Conservation (phyloP, 257 asterid genomes). For the Nicotiana noctiflora region DNA sequence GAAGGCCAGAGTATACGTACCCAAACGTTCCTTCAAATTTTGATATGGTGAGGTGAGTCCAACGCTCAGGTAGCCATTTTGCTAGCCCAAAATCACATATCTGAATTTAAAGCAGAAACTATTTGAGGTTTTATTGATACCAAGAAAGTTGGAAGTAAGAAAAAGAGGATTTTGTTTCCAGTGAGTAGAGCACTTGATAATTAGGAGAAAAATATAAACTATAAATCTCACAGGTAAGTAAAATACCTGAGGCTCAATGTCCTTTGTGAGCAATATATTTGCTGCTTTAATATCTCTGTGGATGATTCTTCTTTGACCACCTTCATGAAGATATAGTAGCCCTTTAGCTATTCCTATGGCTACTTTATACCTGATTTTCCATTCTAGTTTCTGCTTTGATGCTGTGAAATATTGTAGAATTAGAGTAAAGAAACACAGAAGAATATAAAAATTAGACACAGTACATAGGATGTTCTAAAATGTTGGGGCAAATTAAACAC, state of each 20-base stretch:
- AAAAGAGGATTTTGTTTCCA: not conserved
- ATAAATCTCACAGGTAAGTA: not conserved
- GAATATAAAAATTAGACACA: not conserved
- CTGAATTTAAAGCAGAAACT: conserved; percentile 21
- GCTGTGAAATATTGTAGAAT: conserved; percentile 23
- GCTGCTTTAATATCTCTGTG: conserved; percentile 96
- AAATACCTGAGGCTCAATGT: conserved; percentile 84
- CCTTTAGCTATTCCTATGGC: conserved; percentile 84
- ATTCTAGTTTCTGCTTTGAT: conserved; percentile 58
- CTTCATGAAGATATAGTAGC: conserved; percentile 81
- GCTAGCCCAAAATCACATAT: conserved; percentile 76
- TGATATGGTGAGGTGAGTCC: conserved; percentile 52
- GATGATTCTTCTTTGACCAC: conserved; percentile 85
- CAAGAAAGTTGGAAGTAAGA: not conserved
- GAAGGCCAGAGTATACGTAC: conserved; percentile 15
- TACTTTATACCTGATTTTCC: conserved; percentile 70
- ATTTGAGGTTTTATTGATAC: not conserved
- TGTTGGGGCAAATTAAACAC: conserved; percentile 14
- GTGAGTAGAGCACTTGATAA: not conserved
- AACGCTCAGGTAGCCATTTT: conserved; percentile 62
- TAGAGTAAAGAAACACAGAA: not conserved
- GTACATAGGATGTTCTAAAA: not conserved
- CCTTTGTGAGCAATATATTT: conserved; percentile 75
- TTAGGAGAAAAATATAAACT: not conserved
- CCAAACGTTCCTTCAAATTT: conserved; percentile 74